Percentiles rank a stretch among this genome's conserved stretches.
phyloP scores from a whole-genome alignment of 305 asterid genomes.

The Fraxinus velutina region DNA sequence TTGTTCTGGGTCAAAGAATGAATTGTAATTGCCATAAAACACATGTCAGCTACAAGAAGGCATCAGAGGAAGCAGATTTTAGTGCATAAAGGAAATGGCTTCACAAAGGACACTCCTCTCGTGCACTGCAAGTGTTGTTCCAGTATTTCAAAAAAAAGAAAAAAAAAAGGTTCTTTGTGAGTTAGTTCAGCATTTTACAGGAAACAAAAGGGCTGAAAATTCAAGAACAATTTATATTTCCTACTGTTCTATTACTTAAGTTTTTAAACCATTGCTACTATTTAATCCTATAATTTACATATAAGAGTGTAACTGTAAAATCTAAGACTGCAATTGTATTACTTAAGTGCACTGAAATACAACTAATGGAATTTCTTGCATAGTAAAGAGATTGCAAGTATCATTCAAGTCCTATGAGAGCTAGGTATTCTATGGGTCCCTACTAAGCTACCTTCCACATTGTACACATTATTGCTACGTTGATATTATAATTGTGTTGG shows the following conservation, averaged over 20 bases:
- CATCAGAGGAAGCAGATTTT: background rate
- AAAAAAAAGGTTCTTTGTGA: background rate
- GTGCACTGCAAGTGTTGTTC: background rate
- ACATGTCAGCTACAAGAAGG: no score
- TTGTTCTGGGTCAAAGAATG: background rate
- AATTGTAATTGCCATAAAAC: background rate
- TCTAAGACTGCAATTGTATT: background rate
- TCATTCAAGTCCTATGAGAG: background rate
- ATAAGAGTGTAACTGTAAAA: background rate
- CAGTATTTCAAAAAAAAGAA: background rate
- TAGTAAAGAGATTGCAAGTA: background rate
- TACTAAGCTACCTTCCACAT: background rate
- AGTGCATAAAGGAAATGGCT: background rate
- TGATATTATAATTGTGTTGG: background rate
- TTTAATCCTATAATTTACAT: background rate
- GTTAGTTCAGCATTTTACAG: background rate
- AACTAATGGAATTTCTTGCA: background rate
- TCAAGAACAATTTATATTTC: background rate
- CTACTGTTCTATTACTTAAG: background rate
- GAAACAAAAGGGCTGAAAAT: background rate
- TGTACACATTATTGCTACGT: background rate
- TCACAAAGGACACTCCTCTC: background rate
- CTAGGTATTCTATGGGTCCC: background rate
- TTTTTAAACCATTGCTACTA: background rate
- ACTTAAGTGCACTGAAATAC: background rate